Percentiles rank a stretch among this genome's conserved stretches.
These are phyloP conservation scores for Dioszegia aurantiaca DNA, from an alignment of 768 basidiomycete genomes.

Conservation along the genomic window DNA sequence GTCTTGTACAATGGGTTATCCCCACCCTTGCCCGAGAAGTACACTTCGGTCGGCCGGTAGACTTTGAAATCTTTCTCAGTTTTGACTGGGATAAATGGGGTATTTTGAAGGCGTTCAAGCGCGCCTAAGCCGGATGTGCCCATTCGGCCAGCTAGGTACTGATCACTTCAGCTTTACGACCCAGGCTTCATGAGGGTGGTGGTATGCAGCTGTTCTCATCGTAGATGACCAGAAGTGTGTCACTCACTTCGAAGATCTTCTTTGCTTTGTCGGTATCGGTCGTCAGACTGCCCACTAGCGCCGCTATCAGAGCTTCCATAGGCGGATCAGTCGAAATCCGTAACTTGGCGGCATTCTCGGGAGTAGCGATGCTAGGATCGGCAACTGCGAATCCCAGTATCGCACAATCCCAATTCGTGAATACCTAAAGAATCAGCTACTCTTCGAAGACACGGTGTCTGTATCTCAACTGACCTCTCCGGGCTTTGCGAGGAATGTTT, in stretches of 20 bases:
- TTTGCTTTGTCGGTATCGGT: constrained; percentile 59
- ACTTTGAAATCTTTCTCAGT: constrained; percentile 25
- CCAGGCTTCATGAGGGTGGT: too few relatives aligned
- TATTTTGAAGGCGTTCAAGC: constrained; percentile 60
- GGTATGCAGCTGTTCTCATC: too few relatives aligned
- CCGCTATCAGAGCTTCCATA: constrained; percentile 59
- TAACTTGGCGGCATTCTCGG: constrained; percentile 63
- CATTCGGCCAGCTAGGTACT: constrained; percentile 39
- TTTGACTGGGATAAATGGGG: constrained; percentile 64
- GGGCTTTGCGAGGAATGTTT: constrained; percentile 60
- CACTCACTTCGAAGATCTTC: constrained; percentile 67
- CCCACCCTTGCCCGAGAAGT: constrained; percentile 42
- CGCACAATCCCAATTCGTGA: constrained; percentile 65
- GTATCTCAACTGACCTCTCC: constrained; percentile 59
- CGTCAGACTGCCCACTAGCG: constrained; percentile 65
- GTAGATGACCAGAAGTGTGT: not conserved
- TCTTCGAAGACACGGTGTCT: not conserved
- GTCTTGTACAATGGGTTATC: constrained; percentile 66
- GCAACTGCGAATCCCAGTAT: constrained; percentile 73
- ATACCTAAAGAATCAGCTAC: constrained; percentile 60
- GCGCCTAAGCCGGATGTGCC: constrained; percentile 52
- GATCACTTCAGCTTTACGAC: not conserved
- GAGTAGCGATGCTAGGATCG: constrained; percentile 31
- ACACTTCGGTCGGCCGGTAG: constrained; percentile 41
- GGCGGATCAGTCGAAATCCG: constrained; percentile 70